A percentile compares a stretch with the other conserved stretches of the same genome.
Conservation (phyloP, 179 eudicot genomes). For the Spinacia oleracea region DNA sequence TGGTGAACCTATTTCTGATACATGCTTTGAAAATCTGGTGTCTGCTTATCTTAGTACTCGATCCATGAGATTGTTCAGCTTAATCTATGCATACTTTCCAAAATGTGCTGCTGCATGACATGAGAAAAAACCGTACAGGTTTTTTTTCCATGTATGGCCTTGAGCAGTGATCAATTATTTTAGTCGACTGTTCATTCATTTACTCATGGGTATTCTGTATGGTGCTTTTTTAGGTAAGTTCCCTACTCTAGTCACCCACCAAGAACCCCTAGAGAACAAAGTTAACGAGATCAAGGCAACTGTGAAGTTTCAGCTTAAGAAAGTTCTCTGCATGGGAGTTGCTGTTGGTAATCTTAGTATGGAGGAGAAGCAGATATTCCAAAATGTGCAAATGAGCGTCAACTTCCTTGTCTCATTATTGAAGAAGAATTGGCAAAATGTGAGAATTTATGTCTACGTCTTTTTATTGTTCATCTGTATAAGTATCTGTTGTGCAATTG, state of each 20-base stretch:
- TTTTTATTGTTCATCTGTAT: neutral
- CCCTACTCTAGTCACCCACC: constrained; percentile 81
- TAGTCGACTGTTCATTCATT: too few species aligned
- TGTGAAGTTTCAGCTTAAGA: constrained; percentile 79
- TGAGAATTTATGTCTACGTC: constrained; percentile 24
- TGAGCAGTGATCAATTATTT: neutral
- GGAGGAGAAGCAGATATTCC: constrained; percentile 91
- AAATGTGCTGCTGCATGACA: too few species aligned
- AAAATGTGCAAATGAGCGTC: constrained; percentile 86
- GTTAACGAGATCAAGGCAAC: constrained; percentile 81
- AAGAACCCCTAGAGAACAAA: constrained; percentile 73
- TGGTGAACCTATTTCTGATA: neutral
- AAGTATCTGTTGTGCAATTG: neutral
- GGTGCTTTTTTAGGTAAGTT: constrained; percentile 58
- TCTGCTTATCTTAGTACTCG: too few species aligned
- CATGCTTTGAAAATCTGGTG: neutral
- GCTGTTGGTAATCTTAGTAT: constrained; percentile 77
- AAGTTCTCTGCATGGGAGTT: constrained; percentile 95
- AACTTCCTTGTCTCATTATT: constrained; percentile 80
- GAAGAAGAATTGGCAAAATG: constrained; percentile 96
- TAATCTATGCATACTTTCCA: too few species aligned
- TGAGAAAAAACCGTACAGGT: neutral
- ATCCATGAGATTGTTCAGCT: too few species aligned
- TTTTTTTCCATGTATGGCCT: neutral
- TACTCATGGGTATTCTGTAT: neutral